Evolutionary conservation across 495 filamentous ascomycete species (phyloP).

Genomic region (Annulohypoxylon maeteangense): DNA sequence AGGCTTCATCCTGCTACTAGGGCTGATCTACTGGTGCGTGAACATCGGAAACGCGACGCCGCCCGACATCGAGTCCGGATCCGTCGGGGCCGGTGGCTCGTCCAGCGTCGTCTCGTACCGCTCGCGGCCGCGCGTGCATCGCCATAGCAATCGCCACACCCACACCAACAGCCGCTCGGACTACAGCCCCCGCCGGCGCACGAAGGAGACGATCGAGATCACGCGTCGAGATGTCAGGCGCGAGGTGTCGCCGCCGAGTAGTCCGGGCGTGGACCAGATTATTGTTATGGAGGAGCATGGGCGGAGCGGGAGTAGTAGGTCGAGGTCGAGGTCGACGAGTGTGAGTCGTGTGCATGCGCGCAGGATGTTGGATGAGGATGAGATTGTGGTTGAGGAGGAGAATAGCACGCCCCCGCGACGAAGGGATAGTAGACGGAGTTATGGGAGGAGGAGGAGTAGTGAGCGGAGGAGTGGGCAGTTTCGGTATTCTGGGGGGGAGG

Average conservation of each 20-base stretch:
- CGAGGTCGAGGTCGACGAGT: conserved; percentile 37
- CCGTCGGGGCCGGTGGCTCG: conserved; percentile 38
- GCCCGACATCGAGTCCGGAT: conserved; percentile 45
- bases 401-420: conserved; percentile 47
- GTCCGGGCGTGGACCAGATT: conserved; percentile 46
- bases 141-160: conserved; percentile 29
- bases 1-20: conserved; percentile 82
- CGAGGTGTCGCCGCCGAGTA: conserved; percentile 32
- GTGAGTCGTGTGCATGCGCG: conserved; percentile 23
- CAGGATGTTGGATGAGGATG: conserved; percentile 37
- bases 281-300: conserved; percentile 52
- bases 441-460: conserved; percentile 46
- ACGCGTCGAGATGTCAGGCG: conserved; percentile 42
- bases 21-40: conserved; percentile 76
- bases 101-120: conserved; percentile 48
- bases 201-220: conserved; percentile 53
- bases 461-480: conserved; percentile 49
- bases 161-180: not conserved
- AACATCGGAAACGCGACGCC: conserved; percentile 54
- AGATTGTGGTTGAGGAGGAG: conserved; percentile 62
- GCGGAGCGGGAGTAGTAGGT: conserved; percentile 40
- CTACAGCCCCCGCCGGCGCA: conserved; percentile 18
- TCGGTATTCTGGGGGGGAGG: conserved; percentile 48
- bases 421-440: conserved; percentile 41
- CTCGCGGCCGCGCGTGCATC: conserved; percentile 40